Conservation (phyloP, 2,329 filamentous ascomycete species). For the Diplodia sapinea region DNA sequence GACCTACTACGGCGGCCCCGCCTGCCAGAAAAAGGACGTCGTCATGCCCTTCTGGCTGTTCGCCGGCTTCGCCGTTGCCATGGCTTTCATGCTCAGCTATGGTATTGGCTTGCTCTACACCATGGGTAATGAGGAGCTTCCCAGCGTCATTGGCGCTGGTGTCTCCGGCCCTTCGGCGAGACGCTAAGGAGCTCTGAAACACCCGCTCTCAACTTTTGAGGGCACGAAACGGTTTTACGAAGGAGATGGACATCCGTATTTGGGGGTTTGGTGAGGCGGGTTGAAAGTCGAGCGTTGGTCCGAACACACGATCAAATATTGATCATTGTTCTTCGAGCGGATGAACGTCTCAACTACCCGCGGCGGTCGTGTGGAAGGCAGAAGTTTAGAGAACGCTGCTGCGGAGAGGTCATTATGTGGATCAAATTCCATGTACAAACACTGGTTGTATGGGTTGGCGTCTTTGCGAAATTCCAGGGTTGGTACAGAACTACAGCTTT, state of each 20-base stretch:
- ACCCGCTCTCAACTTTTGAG: neutral
- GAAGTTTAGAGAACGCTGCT: neutral
- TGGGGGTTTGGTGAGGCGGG: neutral
- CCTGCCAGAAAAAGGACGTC: constrained; percentile 90
- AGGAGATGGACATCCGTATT: neutral
- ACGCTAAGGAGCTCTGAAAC: constrained; percentile 43
- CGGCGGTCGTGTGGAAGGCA: neutral
- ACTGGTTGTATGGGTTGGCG: constrained; percentile 23
- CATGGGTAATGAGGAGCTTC: constrained; percentile 85
- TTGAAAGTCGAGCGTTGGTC: neutral
- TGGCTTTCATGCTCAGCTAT: constrained; percentile 71
- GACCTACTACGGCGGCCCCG: constrained; percentile 79
- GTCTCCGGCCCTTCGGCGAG: constrained; percentile 70
- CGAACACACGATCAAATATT: neutral
- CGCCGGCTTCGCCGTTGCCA: constrained; percentile 71
- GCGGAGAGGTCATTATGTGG: constrained; percentile 8
- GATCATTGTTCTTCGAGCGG: neutral
- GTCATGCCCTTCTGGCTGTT: constrained; percentile 90
- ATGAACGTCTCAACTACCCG: too few species aligned
- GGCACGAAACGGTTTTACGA: neutral
- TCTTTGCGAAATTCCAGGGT: constrained; percentile 23
- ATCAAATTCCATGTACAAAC: constrained; percentile 29
- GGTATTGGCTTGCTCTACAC: constrained; percentile 79
- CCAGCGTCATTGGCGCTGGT: constrained; percentile 94
- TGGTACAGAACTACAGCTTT: constrained; percentile 24